phyloP scores from a whole-genome alignment of 176 grass and related monocot species.

The Canna indica region DNA sequence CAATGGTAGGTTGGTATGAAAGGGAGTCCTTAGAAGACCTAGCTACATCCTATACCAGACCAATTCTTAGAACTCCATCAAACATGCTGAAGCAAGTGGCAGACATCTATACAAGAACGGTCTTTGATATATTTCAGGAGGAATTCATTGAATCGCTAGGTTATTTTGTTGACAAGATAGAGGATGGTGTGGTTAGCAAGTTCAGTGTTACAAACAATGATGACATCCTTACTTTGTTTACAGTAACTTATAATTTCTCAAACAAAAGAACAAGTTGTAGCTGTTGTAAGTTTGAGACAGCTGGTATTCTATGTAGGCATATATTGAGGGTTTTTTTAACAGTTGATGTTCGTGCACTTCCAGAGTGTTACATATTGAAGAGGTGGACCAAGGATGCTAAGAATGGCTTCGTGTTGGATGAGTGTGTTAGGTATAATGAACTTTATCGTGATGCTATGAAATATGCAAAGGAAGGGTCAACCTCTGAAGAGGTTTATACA shows the following conservation, averaged over 20 bases:
- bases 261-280: constrained; percentile 39
- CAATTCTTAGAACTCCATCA: constrained; percentile 45
- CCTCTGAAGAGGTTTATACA: constrained; percentile 35
- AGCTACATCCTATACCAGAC: constrained; percentile 50
- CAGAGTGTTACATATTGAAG: constrained; percentile 59
- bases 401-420: constrained; percentile 51
- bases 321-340: constrained; percentile 52
- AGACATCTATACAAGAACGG: constrained; percentile 39
- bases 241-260: constrained; percentile 32
- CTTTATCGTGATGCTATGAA: constrained; percentile 55
- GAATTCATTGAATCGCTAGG: constrained; percentile 43
- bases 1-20: constrained; percentile 50
- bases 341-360: constrained; percentile 39
- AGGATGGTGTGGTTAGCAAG: constrained; percentile 28
- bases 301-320: constrained; percentile 49
- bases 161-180: constrained; percentile 42
- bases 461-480: constrained; percentile 57
- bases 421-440: constrained; percentile 39
- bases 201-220: constrained; percentile 39
- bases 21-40: constrained; percentile 56
- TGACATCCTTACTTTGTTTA: constrained; percentile 20
- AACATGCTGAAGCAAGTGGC: constrained; percentile 40
- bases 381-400: constrained; percentile 68
- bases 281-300: constrained; percentile 53
- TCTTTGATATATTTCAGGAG: constrained; percentile 53